Percentiles rank a stretch among this genome's conserved stretches.
phyloP scores from a whole-genome alignment of 177 flowering plant species.

The Vitis hybrid region DNA sequence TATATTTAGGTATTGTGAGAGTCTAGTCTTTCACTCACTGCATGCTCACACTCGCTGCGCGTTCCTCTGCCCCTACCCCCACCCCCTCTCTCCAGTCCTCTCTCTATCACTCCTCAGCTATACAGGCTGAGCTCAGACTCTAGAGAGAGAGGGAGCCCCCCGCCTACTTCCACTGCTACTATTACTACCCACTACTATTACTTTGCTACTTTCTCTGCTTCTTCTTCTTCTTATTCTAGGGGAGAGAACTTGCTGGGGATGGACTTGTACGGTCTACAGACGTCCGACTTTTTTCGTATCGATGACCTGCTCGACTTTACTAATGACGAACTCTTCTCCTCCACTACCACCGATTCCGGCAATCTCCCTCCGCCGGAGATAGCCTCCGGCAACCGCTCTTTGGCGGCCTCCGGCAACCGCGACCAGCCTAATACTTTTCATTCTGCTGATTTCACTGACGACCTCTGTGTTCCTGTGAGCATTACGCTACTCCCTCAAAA shows the following conservation, averaged over 20 bases:
- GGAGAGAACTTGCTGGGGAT: neutral
- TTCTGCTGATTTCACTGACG: slow-evolving; percentile 38
- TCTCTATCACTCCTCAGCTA: too few relatives aligned
- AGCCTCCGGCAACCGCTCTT: slow-evolving; percentile 4
- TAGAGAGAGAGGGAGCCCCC: too few relatives aligned
- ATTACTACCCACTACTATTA: neutral
- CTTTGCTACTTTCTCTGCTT: slow-evolving; percentile 21
- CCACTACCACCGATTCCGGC: slow-evolving; percentile 19
- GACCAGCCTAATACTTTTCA: neutral
- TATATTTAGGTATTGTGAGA: too few relatives aligned
- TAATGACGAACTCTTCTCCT: slow-evolving; percentile 45
- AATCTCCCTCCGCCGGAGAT: slow-evolving; percentile 16
- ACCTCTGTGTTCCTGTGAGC: slow-evolving; percentile 49
- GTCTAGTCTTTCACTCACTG: too few relatives aligned
- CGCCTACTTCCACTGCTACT: too few relatives aligned
- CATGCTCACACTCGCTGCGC: too few relatives aligned
- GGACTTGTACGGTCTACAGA: slow-evolving; percentile 37
- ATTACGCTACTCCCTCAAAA: neutral
- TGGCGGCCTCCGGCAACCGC: slow-evolving; percentile 13
- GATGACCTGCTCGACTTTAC: slow-evolving; percentile 69
- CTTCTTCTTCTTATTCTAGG: neutral
- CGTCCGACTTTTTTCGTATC: slow-evolving; percentile 38
- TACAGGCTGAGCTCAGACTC: too few relatives aligned
- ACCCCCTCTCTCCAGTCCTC: too few relatives aligned
- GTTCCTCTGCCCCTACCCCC: too few relatives aligned